phyloP scores from a whole-genome alignment of 23 red algal species.

The Gracilaria caudata region DNA sequence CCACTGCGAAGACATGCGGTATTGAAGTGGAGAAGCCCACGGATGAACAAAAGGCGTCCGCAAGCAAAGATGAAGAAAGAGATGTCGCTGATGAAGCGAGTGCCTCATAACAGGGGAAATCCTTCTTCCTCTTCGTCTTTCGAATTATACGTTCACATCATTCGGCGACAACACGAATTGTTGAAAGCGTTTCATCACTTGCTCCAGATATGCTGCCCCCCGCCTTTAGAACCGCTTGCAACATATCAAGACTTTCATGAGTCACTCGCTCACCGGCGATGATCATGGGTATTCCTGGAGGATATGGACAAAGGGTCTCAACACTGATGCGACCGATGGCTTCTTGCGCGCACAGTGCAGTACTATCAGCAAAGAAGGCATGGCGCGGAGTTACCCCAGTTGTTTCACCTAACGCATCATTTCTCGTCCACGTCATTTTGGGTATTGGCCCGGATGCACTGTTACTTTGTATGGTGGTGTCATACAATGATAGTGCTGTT shows the following conservation, averaged over 20 bases:
- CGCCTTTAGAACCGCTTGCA: slow-evolving; percentile 46
- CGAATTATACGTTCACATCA: neutral
- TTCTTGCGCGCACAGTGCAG: slow-evolving; percentile 1
- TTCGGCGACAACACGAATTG: slow-evolving; percentile 48
- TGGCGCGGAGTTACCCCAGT: slow-evolving; percentile 66
- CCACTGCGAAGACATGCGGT: slow-evolving; percentile 74
- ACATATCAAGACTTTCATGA: slow-evolving; percentile 36
- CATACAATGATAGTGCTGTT: slow-evolving; percentile 49
- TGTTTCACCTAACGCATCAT: neutral
- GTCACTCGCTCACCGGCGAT: slow-evolving; percentile 85
- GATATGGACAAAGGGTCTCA: slow-evolving; percentile 84
- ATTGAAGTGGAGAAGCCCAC: slow-evolving; percentile 60
- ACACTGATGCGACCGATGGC: slow-evolving; percentile 70
- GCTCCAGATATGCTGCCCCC: slow-evolving; percentile 76
- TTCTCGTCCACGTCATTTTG: neutral
- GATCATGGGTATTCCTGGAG: slow-evolving; percentile 93
- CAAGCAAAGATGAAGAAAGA: neutral
- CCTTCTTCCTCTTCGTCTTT: neutral
- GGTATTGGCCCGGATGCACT: neutral
- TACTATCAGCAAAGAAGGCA: slow-evolving; percentile 52
- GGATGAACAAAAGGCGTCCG: neutral
- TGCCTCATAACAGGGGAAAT: neutral
- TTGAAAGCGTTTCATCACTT: slow-evolving; percentile 45
- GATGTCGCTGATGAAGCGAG: neutral
- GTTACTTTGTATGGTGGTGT: neutral